Evolutionary conservation across 352 stramenopile species (phyloP).

Genomic region (Pythium folliculosum): DNA sequence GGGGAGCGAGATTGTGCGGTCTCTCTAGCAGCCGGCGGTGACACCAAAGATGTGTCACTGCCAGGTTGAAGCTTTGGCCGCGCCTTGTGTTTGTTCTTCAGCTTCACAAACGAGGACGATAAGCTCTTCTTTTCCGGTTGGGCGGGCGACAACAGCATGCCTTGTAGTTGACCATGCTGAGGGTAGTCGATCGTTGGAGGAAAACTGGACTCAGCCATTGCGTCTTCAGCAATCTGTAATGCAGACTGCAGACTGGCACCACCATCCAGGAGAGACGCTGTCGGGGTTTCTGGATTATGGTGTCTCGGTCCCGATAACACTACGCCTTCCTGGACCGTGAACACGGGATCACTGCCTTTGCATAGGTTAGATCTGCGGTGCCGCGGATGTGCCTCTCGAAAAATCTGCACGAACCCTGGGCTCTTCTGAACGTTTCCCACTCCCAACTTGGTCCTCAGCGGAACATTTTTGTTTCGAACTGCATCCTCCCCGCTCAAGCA

Average conservation of each 20-base stretch:
- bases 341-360: background rate
- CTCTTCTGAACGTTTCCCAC: constrained; percentile 42
- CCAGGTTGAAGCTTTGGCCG: constrained; percentile 16
- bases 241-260: constrained; percentile 10
- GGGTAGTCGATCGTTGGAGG: background rate
- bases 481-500: constrained; percentile 77
- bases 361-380: background rate
- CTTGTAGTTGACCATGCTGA: constrained; percentile 11
- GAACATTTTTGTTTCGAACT: constrained; percentile 91
- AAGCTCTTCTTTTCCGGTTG: constrained; percentile 18
- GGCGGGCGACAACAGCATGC: constrained; percentile 12
- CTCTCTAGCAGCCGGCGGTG: constrained; percentile 9
- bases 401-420: constrained; percentile 79
- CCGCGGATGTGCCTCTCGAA: constrained; percentile 26
- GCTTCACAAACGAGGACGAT: constrained; percentile 27
- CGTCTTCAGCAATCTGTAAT: constrained; percentile 26
- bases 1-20: constrained; percentile 21
- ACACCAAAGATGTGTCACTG: constrained; percentile 7
- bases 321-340: background rate
- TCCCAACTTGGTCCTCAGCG: constrained; percentile 44
- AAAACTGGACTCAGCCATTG: constrained; percentile 14
- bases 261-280: background rate
- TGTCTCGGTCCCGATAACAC: background rate
- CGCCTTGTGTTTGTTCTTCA: constrained; percentile 26
- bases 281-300: background rate